Conservation (phyloP, 345 rosid genomes). For the Aquilaria yunnanensis region DNA sequence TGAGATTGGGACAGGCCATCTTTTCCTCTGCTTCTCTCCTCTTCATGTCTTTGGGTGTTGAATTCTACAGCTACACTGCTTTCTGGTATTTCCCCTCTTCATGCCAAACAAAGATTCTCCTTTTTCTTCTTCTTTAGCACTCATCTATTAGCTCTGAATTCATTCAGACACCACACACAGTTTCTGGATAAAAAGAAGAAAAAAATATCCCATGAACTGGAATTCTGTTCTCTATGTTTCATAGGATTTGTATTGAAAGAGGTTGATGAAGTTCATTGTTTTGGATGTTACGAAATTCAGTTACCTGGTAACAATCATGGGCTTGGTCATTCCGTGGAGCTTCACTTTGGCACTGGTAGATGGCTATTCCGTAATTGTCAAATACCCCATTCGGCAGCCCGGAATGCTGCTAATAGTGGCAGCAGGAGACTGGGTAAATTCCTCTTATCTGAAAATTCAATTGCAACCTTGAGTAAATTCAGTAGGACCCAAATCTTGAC, state of each 20-base stretch:
- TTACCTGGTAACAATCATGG: slow-evolving; percentile 84
- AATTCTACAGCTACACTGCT: slow-evolving; percentile 84
- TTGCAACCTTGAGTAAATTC: background rate
- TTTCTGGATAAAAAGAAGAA: background rate
- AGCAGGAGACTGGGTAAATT: slow-evolving; percentile 76
- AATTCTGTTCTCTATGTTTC: no score
- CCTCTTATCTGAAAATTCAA: background rate
- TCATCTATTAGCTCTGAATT: background rate
- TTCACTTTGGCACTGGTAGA: slow-evolving; percentile 72
- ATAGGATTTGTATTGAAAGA: no score
- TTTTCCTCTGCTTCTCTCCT: slow-evolving; percentile 83
- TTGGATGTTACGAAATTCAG: slow-evolving; percentile 28
- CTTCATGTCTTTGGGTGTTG: slow-evolving; percentile 77
- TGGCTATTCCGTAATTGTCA: slow-evolving; percentile 60
- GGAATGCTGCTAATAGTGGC: slow-evolving; percentile 52
- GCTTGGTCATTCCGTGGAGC: slow-evolving; percentile 88
- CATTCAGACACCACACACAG: background rate
- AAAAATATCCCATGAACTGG: background rate
- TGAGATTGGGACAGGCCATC: slow-evolving; percentile 72
- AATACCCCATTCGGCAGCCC: slow-evolving; percentile 55
- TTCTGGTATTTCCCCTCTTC: slow-evolving; percentile 48
- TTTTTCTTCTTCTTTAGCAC: background rate
- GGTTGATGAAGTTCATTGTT: background rate
- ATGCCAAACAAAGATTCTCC: background rate
- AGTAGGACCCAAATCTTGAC: no score